Evolutionary conservation across 2,329 filamentous ascomycete genomes (phyloP).

Genomic region (Pyrenophora seminiperda): DNA sequence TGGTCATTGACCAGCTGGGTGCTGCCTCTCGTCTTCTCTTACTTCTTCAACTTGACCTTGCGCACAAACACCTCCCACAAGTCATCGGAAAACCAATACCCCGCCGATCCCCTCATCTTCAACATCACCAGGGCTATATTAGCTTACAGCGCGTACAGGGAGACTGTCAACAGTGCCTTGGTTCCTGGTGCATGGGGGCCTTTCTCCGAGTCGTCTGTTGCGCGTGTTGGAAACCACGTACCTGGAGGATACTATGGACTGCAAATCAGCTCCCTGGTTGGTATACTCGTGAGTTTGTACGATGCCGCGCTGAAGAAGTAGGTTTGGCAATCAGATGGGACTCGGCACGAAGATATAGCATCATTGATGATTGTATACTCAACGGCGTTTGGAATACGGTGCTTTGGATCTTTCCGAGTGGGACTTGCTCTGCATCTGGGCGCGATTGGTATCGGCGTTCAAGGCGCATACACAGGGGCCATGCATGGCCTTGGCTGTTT

Average conservation of each 20-base stretch:
- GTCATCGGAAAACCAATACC: conserved; percentile 57
- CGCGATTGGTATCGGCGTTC: too few relatives aligned
- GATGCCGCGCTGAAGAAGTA: conserved; percentile 73
- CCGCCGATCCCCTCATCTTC: conserved; percentile 85
- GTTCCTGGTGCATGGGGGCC: conserved; percentile 59
- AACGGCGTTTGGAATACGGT: conserved; percentile 8
- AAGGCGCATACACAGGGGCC: too few relatives aligned
- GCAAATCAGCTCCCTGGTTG: conserved; percentile 70
- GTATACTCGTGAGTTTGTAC: conserved; percentile 72
- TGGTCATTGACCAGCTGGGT: conserved; percentile 76
- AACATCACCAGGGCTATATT: conserved; percentile 85
- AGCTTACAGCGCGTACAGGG: conserved; percentile 77
- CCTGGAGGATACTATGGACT: conserved; percentile 75
- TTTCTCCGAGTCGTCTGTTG: conserved; percentile 64
- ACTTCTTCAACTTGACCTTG: conserved; percentile 86
- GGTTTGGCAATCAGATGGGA: conserved; percentile 1
- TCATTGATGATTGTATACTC: neutral
- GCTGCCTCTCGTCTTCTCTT: conserved; percentile 73
- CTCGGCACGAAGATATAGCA: neutral
- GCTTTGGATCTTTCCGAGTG: conserved; percentile 1
- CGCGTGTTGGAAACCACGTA: conserved; percentile 67
- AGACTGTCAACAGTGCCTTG: conserved; percentile 51
- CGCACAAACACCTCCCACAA: conserved; percentile 57
- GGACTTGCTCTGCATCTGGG: too few relatives aligned
- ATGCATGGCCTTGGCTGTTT: too few relatives aligned